Percentiles rank a stretch among this genome's conserved stretches.
These are phyloP conservation scores for Melastoma candidum DNA, from an alignment of 441 rosid species.

Conservation along the genomic window DNA sequence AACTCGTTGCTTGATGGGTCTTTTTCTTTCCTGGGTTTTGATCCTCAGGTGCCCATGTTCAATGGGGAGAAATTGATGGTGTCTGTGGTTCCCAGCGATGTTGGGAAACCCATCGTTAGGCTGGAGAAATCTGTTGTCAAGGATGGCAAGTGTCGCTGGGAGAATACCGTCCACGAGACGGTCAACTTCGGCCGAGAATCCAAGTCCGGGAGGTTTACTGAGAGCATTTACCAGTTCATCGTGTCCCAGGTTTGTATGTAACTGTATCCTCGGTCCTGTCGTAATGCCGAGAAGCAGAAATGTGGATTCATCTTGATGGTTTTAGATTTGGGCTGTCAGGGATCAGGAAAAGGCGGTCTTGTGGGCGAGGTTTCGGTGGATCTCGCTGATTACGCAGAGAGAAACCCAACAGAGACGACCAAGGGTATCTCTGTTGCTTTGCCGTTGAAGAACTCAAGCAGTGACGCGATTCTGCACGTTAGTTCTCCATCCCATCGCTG, in stretches of 20 bases:
- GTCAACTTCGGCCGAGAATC: slow-evolving; percentile 51
- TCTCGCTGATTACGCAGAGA: slow-evolving; percentile 56
- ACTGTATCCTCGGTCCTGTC: background rate
- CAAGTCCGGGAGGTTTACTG: slow-evolving; percentile 59
- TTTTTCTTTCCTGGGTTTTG: slow-evolving; percentile 4
- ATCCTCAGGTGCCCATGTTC: slow-evolving; percentile 36
- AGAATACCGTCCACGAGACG: slow-evolving; percentile 54
- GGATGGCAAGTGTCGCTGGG: slow-evolving; percentile 64
- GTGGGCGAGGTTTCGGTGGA: slow-evolving; percentile 67
- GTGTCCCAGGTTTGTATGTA: slow-evolving; percentile 45
- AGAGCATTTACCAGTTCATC: slow-evolving; percentile 50
- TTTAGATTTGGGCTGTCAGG: slow-evolving; percentile 31
- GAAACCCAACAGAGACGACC: slow-evolving; percentile 16
- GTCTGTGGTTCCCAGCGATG: slow-evolving; percentile 67
- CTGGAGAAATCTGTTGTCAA: slow-evolving; percentile 48
- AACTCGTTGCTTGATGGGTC: slow-evolving; percentile 1
- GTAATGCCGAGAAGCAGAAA: background rate
- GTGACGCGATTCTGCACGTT: slow-evolving; percentile 62
- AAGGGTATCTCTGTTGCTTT: slow-evolving; percentile 58
- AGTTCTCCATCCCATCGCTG: slow-evolving; percentile 24
- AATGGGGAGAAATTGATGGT: slow-evolving; percentile 45
- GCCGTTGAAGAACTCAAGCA: slow-evolving; percentile 55
- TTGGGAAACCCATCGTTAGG: slow-evolving; percentile 54
- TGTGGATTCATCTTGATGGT: slow-evolving; percentile 11
- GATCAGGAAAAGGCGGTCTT: slow-evolving; percentile 42